Conservation (phyloP, 2,329 filamentous ascomycete species). For the Colletotrichum sp. region DNA sequence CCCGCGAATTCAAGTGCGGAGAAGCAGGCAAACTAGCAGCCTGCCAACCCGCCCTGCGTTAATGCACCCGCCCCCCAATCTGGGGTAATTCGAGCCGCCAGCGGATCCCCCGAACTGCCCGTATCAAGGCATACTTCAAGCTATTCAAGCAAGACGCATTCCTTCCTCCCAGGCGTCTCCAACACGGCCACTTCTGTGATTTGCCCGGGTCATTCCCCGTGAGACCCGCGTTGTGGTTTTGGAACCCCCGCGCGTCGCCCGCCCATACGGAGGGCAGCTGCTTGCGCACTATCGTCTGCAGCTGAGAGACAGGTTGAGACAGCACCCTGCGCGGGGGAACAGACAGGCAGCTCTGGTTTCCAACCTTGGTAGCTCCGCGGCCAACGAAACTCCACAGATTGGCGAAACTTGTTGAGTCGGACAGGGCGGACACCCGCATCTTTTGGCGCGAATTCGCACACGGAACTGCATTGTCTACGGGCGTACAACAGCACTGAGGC, state of each 20-base stretch:
- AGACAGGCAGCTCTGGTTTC: not conserved
- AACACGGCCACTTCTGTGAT: not conserved
- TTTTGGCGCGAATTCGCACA: not conserved
- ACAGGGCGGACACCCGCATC: not conserved
- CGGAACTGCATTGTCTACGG: not conserved
- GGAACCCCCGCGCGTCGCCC: not conserved
- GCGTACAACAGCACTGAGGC: not conserved
- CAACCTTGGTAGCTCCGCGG: not conserved
- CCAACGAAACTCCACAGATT: not conserved
- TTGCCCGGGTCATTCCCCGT: not conserved
- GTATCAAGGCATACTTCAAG: not conserved
- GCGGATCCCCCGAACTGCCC: not conserved
- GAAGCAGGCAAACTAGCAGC: not conserved
- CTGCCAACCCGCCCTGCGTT: not conserved
- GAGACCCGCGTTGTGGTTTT: not conserved
- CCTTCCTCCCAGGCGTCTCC: not conserved
- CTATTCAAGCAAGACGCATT: not conserved
- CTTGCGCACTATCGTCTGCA: not conserved
- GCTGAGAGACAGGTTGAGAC: not conserved
- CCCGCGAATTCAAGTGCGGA: conserved; percentile 8
- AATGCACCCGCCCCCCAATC: not conserved
- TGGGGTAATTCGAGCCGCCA: conserved; percentile 17
- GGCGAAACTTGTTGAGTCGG: conserved; percentile 5
- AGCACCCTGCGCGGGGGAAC: not conserved
- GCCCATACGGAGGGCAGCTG: not conserved